phyloP scores from a whole-genome alignment of 1,284 basidiomycete species.

The Fistulinella cinereoalba region DNA sequence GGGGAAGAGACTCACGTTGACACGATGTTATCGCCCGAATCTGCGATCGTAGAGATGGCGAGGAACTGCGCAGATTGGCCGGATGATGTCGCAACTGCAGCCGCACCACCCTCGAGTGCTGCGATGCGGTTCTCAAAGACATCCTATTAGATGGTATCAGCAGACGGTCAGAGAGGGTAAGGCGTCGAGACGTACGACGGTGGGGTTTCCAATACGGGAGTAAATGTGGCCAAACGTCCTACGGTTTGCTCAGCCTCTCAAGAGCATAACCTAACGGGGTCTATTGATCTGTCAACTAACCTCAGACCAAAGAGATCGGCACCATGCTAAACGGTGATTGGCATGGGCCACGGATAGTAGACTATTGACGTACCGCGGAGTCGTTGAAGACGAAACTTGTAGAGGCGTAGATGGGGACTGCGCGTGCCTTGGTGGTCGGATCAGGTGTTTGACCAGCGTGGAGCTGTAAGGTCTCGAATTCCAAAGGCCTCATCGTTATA shows the following conservation, averaged over 20 bases:
- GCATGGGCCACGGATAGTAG: neutral
- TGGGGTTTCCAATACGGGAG: slow-evolving; percentile 81
- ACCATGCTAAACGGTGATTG: slow-evolving; percentile 53
- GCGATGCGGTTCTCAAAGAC: slow-evolving; percentile 86
- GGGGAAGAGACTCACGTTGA: slow-evolving; percentile 48
- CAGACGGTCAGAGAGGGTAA: neutral
- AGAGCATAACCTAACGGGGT: no score
- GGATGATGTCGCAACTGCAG: slow-evolving; percentile 75
- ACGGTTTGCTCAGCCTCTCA: slow-evolving; percentile 4
- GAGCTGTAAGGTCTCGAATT: slow-evolving; percentile 82
- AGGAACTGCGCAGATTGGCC: slow-evolving; percentile 85
- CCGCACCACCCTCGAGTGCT: slow-evolving; percentile 79
- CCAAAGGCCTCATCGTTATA: slow-evolving; percentile 37
- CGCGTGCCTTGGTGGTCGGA: slow-evolving; percentile 72
- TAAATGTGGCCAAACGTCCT: slow-evolving; percentile 74
- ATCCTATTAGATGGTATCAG: slow-evolving; percentile 43
- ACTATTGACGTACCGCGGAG: slow-evolving; percentile 47
- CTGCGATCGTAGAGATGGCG: slow-evolving; percentile 65
- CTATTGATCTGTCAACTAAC: slow-evolving; percentile 31
- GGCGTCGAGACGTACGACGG: slow-evolving; percentile 53
- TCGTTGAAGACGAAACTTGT: slow-evolving; percentile 81
- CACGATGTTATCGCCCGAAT: slow-evolving; percentile 80
- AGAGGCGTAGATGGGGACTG: slow-evolving; percentile 79
- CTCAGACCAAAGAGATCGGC: slow-evolving; percentile 80
- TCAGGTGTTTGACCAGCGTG: slow-evolving; percentile 80